These are phyloP conservation scores for Volvox reticuliferus DNA, from an alignment of 139 green algal species.

Conservation along the genomic window DNA sequence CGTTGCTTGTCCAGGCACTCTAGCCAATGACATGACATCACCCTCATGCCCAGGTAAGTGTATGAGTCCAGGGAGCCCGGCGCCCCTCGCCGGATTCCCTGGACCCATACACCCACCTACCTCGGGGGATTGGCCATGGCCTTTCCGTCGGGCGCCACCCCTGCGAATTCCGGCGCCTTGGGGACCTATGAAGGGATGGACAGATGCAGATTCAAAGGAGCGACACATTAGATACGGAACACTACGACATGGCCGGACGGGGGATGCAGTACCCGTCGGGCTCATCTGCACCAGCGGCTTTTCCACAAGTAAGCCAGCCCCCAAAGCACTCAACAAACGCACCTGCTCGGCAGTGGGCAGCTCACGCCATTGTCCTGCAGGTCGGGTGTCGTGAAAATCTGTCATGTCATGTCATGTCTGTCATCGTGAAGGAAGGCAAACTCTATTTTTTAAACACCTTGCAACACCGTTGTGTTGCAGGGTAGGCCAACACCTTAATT, in stretches of 20 bases:
- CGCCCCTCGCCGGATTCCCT: too few species aligned
- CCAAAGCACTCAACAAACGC: not conserved
- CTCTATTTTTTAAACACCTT: too few species aligned
- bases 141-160: conserved; percentile 53
- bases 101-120: not conserved
- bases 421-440: too few species aligned
- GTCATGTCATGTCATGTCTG: too few species aligned
- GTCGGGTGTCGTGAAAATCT: too few species aligned
- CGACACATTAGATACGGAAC: not conserved
- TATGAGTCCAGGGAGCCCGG: too few species aligned
- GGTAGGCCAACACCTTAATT: too few species aligned
- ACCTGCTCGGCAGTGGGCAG: conserved; percentile 34
- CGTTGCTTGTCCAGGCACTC: too few species aligned
- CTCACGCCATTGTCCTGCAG: conserved; percentile 54
- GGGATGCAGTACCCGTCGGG: not conserved
- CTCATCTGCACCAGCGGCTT: not conserved
- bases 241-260: not conserved
- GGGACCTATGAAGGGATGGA: not conserved
- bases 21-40: too few species aligned
- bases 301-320: not conserved
- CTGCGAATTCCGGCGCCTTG: conserved; percentile 51
- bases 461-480: too few species aligned
- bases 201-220: not conserved
- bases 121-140: conserved; percentile 40
- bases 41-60: too few species aligned